These are phyloP conservation scores for Pseudodiploospora longispora DNA, from an alignment of 2,329 filamentous ascomycete genomes.

Conservation along the genomic window DNA sequence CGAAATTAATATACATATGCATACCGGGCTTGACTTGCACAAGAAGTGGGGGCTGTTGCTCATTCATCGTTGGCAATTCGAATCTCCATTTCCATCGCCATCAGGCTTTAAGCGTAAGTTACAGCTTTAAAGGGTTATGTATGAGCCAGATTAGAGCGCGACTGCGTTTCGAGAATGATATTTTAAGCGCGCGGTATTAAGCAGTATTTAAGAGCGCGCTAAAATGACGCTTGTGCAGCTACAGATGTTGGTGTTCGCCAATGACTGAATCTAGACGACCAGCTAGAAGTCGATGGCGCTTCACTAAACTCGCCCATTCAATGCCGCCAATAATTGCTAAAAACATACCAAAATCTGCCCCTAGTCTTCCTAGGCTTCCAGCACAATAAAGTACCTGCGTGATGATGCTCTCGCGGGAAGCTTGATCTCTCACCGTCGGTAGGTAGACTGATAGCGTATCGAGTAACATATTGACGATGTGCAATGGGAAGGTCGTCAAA, in stretches of 20 bases:
- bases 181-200: no score
- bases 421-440: conserved; percentile 71
- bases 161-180: no score
- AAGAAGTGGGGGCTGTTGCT: conserved; percentile 8
- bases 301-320: conserved; percentile 85
- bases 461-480: conserved; percentile 73
- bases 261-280: conserved; percentile 67
- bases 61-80: no score
- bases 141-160: no score
- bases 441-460: conserved; percentile 70
- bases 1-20: background rate
- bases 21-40: conserved; percentile 10
- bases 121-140: no score
- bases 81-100: no score
- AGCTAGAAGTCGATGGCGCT: conserved; percentile 77
- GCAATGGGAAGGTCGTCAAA: conserved; percentile 74
- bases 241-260: conserved; percentile 27
- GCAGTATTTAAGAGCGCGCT: no score
- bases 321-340: conserved; percentile 52
- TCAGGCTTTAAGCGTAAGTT: no score
- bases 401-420: conserved; percentile 75
- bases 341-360: conserved; percentile 87
- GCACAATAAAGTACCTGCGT: conserved; percentile 93
- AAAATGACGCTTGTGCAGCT: no score
- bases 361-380: conserved; percentile 78